Percentiles rank a stretch among this genome's conserved stretches.
Conservation (phyloP, 2,329 filamentous ascomycete species). For the Coleophoma crateriformis region DNA sequence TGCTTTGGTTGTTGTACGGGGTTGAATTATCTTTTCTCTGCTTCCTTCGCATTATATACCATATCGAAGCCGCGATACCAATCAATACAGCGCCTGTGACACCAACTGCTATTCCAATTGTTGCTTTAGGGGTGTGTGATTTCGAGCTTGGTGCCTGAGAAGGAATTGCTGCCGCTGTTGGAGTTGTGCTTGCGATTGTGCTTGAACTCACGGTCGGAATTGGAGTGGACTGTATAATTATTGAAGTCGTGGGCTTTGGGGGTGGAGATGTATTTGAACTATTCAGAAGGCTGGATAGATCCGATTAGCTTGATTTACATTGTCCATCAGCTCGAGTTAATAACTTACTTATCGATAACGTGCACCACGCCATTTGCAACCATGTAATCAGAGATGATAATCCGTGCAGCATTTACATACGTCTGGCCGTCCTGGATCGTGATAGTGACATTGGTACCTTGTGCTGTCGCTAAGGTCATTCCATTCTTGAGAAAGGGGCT, state of each 20-base stretch:
- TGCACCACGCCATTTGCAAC: conserved; percentile 52
- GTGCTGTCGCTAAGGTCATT: conserved; percentile 28
- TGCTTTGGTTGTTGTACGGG: not conserved
- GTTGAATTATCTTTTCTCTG: too few species aligned
- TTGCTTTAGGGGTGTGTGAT: not conserved
- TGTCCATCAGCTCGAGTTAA: not conserved
- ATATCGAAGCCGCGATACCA: not conserved
- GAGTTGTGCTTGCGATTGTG: not conserved
- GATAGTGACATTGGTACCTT: conserved; percentile 43
- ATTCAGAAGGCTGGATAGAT: not conserved
- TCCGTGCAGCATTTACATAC: conserved; percentile 46
- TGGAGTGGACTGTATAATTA: not conserved
- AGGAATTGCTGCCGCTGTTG: not conserved
- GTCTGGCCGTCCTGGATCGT: conserved; percentile 32
- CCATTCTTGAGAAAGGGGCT: conserved; percentile 37
- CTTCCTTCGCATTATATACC: not conserved
- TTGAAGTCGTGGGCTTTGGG: not conserved
- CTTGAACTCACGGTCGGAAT: not conserved
- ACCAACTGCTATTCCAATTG: conserved; percentile 1
- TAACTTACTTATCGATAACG: conserved; percentile 48
- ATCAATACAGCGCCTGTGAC: not conserved
- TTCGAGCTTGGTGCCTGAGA: not conserved
- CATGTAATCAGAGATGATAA: conserved; percentile 43
- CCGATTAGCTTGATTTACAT: not conserved
- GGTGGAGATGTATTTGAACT: not conserved